phyloP scores from a whole-genome alignment of 1,284 basidiomycete species.

The Irpex sp. region DNA sequence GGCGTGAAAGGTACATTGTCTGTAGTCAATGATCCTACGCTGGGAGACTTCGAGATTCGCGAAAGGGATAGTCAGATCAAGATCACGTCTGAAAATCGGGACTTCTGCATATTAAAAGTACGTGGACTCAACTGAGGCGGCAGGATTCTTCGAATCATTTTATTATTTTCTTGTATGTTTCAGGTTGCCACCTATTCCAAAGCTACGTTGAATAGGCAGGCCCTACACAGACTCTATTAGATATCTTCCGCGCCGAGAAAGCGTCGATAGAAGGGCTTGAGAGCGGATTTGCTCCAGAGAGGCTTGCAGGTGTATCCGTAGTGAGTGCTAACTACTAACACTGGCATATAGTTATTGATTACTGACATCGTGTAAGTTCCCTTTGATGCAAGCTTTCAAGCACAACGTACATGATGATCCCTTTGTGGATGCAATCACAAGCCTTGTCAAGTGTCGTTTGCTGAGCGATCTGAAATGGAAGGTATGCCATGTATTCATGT shows the following conservation, averaged over 20 bases:
- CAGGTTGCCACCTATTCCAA: constrained; percentile 9
- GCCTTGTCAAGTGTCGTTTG: constrained; percentile 6
- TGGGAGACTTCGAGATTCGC: constrained; percentile 1
- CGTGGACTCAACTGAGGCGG: too few relatives aligned
- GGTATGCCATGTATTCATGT: not conserved
- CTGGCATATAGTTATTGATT: not conserved
- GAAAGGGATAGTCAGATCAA: constrained; percentile 8
- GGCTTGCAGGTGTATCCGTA: constrained; percentile 7
- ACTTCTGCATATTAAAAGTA: not conserved
- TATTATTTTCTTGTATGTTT: not conserved
- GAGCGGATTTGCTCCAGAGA: constrained; percentile 3
- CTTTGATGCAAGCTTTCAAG: not conserved
- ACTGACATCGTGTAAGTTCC: constrained; percentile 8
- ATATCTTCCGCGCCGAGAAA: constrained; percentile 11
- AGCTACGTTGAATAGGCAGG: constrained; percentile 13
- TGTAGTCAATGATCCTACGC: constrained; percentile 1
- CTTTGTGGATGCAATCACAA: constrained; percentile 1
- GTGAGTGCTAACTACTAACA: not conserved
- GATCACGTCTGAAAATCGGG: not conserved
- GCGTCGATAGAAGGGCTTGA: constrained; percentile 7
- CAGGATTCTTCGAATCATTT: too few relatives aligned
- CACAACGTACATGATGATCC: constrained; percentile 1
- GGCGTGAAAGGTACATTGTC: constrained; percentile 11
- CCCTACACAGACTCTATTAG: constrained; percentile 1
- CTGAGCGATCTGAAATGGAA: constrained; percentile 12